Percentiles rank a stretch among this genome's conserved stretches.
phyloP scores from a whole-genome alignment of 345 rosid species.

The Viola odorata region DNA sequence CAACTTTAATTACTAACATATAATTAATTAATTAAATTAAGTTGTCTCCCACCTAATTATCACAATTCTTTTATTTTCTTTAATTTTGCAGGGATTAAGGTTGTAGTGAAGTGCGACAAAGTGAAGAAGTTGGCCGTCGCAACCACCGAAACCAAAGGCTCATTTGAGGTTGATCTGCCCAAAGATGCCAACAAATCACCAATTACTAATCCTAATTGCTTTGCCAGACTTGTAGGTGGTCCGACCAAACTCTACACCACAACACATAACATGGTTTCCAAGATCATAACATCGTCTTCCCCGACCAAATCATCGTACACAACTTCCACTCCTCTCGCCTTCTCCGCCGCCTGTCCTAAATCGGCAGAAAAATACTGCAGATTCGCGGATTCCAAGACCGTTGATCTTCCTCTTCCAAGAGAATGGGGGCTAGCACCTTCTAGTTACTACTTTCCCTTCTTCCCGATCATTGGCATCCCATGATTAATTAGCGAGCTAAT shows the following conservation, averaged over 20 bases:
- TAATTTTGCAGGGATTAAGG: background rate
- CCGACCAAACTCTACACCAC: background rate
- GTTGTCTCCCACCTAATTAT: background rate
- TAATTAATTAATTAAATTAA: no score
- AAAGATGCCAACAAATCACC: background rate
- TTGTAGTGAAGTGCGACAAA: background rate
- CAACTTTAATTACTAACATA: no score
- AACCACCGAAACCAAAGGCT: background rate
- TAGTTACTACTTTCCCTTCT: constrained; percentile 31
- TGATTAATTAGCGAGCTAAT: constrained; percentile 5
- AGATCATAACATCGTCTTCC: background rate
- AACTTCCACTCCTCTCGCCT: background rate
- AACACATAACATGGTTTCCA: background rate
- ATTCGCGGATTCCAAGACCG: constrained; percentile 36
- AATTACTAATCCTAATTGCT: background rate
- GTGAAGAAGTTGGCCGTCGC: background rate
- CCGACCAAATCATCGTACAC: background rate
- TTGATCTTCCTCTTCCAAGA: constrained; percentile 63
- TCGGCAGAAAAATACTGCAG: background rate
- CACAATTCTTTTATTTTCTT: background rate
- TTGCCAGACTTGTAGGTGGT: background rate
- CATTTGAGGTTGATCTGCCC: background rate
- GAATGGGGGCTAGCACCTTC: constrained; percentile 87
- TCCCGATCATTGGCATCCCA: constrained; percentile 82
- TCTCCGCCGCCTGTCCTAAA: background rate